These are phyloP conservation scores for Daucus carota DNA, from an alignment of 129 eudicot species.

Conservation along the genomic window DNA sequence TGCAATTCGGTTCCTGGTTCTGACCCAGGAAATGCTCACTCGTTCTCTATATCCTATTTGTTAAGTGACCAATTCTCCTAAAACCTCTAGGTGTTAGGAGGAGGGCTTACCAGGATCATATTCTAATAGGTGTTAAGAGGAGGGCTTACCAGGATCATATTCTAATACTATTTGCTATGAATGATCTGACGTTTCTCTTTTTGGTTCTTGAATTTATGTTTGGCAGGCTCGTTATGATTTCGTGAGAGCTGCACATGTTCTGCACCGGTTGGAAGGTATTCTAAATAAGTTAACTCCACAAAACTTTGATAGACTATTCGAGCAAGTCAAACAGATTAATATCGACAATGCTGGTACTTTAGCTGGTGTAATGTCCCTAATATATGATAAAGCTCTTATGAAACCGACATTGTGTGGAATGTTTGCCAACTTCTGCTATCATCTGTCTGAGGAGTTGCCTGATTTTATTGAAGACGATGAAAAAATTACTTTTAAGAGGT, in stretches of 20 bases:
- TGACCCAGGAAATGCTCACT: too few relatives aligned
- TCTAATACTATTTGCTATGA: background rate
- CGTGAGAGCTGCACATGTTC: constrained; percentile 30
- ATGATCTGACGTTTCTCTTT: background rate
- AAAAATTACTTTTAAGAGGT: too few relatives aligned
- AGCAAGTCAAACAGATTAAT: constrained; percentile 72
- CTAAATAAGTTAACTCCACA: constrained; percentile 86
- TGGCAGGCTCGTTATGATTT: constrained; percentile 60
- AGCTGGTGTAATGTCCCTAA: constrained; percentile 58
- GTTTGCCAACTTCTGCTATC: constrained; percentile 80
- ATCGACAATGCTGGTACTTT: too few relatives aligned
- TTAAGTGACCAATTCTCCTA: too few relatives aligned
- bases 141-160: too few relatives aligned
- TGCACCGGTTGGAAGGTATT: constrained; percentile 70
- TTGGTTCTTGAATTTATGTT: constrained; percentile 1
- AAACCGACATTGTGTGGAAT: constrained; percentile 95
- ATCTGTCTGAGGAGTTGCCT: constrained; percentile 65
- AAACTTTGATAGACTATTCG: constrained; percentile 83
- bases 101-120: too few relatives aligned
- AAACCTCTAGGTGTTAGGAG: too few relatives aligned
- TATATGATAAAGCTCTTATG: constrained; percentile 86
- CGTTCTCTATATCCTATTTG: too few relatives aligned
- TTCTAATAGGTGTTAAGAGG: too few relatives aligned
- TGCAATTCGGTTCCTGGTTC: too few relatives aligned
- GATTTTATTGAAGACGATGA: constrained; percentile 65